Evolutionary conservation across 441 rosid genomes (phyloP).

Genomic region (Gossypium aridum): DNA sequence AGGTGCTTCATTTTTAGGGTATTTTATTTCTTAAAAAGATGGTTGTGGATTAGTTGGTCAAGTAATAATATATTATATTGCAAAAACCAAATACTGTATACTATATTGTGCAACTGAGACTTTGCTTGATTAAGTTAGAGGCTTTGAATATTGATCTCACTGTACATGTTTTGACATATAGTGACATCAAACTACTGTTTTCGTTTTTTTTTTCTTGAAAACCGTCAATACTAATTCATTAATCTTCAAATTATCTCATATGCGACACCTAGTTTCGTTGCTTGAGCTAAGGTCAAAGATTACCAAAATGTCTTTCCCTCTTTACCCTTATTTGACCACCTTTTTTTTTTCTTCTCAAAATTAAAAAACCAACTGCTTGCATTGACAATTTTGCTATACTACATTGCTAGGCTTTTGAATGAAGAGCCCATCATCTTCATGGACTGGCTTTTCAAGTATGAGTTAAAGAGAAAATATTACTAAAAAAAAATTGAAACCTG

Average conservation of each 20-base stretch:
- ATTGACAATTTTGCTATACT: not conserved
- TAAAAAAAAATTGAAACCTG: not conserved
- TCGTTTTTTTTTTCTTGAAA: not conserved
- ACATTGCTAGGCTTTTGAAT: not conserved
- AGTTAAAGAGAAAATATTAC: not conserved
- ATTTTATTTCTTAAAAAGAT: not conserved
- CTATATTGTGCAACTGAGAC: not conserved
- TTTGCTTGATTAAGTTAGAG: not conserved
- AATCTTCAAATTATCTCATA: not conserved
- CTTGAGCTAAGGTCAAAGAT: not conserved
- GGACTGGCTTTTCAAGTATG: not conserved
- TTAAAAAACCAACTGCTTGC: not conserved
- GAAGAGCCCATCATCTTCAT: not conserved
- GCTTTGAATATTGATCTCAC: not conserved
- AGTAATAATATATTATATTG: not conserved
- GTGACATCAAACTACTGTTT: not conserved
- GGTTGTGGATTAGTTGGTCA: not conserved
- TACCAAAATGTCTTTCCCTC: no score
- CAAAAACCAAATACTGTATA: not conserved
- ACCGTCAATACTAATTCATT: not conserved
- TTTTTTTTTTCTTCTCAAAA: no score
- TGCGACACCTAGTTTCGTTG: not conserved
- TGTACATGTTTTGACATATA: not conserved
- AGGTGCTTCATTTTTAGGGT: not conserved
- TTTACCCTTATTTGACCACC: no score